phyloP scores from a whole-genome alignment of 2,329 filamentous ascomycete genomes.

The Penicillium sp. region DNA sequence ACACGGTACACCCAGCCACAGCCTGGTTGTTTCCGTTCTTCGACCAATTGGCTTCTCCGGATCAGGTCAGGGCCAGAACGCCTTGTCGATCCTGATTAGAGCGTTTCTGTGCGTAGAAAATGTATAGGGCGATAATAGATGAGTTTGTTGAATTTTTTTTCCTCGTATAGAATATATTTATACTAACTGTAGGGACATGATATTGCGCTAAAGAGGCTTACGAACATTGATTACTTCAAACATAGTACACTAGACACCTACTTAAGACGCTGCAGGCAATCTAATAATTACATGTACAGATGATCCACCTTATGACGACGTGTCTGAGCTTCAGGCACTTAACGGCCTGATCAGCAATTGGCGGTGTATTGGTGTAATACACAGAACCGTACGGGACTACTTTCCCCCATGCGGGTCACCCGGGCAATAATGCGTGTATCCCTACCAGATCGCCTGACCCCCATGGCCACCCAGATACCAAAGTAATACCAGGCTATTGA shows the following conservation, averaged over 20 bases:
- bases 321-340: conserved; percentile 2
- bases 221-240: no score
- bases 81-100: conserved; percentile 14
- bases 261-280: no score
- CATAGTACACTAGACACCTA: no score
- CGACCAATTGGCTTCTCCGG: conserved; percentile 17
- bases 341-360: conserved; percentile 1
- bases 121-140: no score
- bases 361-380: conserved; percentile 2
- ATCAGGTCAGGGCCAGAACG: conserved; percentile 21
- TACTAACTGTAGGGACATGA: background rate
- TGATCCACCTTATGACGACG: conserved; percentile 11
- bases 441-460: background rate
- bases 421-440: background rate
- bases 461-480: background rate
- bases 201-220: no score
- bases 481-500: conserved; percentile 9
- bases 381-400: background rate
- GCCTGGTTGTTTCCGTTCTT: background rate
- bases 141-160: background rate
- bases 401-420: background rate
- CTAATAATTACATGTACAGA: background rate
- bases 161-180: background rate
- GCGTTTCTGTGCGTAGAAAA: background rate
- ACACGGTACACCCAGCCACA: conserved; percentile 8